Evolutionary conservation across 345 rosid genomes (phyloP), one percentile per base, ranked within the genome.

Genomic region (Sonneratia alba): DNA sequence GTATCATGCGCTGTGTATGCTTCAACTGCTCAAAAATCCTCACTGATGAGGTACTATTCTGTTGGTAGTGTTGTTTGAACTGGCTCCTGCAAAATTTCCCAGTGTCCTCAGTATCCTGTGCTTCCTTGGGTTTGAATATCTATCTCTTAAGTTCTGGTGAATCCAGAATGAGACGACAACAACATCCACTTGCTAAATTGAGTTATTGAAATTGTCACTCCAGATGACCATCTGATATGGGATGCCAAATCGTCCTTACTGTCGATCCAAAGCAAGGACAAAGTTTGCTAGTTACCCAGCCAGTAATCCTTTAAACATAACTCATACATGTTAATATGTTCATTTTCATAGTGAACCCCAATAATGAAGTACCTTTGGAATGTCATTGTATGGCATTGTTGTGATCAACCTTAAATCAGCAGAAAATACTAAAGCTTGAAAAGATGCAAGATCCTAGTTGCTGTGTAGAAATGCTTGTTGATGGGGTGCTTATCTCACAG

Each of bases 11-110:
- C 71, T 87, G 88, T 37, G 95, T 94, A 66, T 94, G 98, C 84
- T 91, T 94, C 86, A 94, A 88, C 81, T 94, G 97, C 83, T 91
- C 97, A 10, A 91, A 90, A 81, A 86, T 94, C 73, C 81, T 94
- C n/a, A 88, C 90, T 15, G 91, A 87, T 43, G 98, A 94, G 97
- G 98, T 93, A 83, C n/a, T 71, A 1, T 68, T 71, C 70, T 68
- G 36, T 56, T 34, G 61, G 1, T 55, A 8, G 32, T 27, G 32
- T 8, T 47, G 51, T 47, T 47, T 13, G 51, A 47, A 13, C 15
- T 47, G 51, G 13, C 51, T 9, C 15, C 51, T 13, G 51, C 63
- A 57, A 18, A 57, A 1, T n/a, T n/a, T 57, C 1, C 22, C 63
- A 21, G 63, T 9, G 34, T 4, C 22, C 63, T 57, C n/a, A 1